A percentile compares a stretch with the other conserved stretches of the same genome.
Conservation (phyloP, 768 basidiomycete species). For the Heimioporus sp. region DNA sequence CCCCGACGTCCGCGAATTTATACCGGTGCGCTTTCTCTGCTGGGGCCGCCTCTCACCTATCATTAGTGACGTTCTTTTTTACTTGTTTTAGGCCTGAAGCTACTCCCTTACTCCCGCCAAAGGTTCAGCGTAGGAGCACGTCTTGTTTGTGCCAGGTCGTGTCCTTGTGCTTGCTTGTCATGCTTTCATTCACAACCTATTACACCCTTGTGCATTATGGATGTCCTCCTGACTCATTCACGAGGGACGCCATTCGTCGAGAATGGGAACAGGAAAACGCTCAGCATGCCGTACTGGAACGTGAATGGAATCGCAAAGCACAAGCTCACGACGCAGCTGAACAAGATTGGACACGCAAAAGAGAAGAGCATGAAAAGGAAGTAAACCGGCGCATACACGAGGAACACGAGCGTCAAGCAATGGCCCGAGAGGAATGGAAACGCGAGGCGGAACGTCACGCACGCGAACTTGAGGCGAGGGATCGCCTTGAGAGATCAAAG, state of each 20-base stretch:
- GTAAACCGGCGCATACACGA: neutral
- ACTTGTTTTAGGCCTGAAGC: neutral
- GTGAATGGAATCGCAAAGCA: conserved; percentile 3
- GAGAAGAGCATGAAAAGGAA: conserved; percentile 2
- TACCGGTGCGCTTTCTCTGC: neutral
- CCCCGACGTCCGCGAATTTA: neutral
- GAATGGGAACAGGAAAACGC: conserved; percentile 7
- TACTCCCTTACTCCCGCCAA: neutral
- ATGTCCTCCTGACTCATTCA: conserved; percentile 7
- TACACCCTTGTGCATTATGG: neutral
- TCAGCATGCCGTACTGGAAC: neutral
- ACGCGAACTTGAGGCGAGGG: conserved; percentile 4
- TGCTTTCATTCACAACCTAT: neutral
- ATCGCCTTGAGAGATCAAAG: conserved; percentile 1
- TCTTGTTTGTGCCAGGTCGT: neutral
- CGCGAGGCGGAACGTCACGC: neutral
- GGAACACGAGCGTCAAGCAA: conserved; percentile 7
- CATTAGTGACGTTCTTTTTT: neutral
- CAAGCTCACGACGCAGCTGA: neutral
- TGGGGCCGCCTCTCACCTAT: neutral
- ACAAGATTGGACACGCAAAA: neutral
- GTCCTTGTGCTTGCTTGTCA: neutral
- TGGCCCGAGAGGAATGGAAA: conserved; percentile 1
- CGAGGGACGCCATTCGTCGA: conserved; percentile 1
- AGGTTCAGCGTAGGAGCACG: too few relatives aligned